These are phyloP conservation scores for Urochloa ruziziensis DNA, from an alignment of 176 grass and related monocot genomes.

Conservation along the genomic window DNA sequence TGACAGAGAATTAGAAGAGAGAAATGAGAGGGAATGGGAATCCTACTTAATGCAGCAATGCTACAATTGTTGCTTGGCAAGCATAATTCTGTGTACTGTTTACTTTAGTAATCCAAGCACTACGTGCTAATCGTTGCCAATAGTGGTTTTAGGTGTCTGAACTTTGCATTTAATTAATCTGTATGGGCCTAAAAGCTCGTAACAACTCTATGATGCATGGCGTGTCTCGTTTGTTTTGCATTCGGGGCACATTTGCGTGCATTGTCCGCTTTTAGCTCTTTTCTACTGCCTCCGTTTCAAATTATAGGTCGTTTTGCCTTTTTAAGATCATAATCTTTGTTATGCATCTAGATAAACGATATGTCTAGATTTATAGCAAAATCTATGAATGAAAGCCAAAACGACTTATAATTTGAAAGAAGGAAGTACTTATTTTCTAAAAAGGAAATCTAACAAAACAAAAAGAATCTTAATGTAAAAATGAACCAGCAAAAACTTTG, in stretches of 20 bases:
- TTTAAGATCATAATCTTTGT: too few relatives aligned
- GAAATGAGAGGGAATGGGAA: neutral
- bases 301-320: too few relatives aligned
- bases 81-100: neutral
- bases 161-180: neutral
- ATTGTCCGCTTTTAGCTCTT: too few relatives aligned
- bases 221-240: neutral
- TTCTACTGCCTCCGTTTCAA: too few relatives aligned
- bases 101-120: neutral
- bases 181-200: neutral
- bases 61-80: neutral
- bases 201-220: neutral
- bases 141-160: neutral
- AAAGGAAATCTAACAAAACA: too few relatives aligned
- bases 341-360: too few relatives aligned
- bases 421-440: too few relatives aligned
- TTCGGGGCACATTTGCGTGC: neutral
- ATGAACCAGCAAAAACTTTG: too few relatives aligned
- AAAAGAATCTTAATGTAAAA: too few relatives aligned
- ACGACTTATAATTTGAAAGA: too few relatives aligned
- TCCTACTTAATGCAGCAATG: neutral
- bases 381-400: too few relatives aligned
- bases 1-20: neutral
- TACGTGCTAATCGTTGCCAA: neutral
- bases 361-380: too few relatives aligned